A percentile compares a stretch with the other conserved stretches of the same genome.
phyloP scores from a whole-genome alignment of 129 eudicot genomes.

The Arctium lappa region DNA sequence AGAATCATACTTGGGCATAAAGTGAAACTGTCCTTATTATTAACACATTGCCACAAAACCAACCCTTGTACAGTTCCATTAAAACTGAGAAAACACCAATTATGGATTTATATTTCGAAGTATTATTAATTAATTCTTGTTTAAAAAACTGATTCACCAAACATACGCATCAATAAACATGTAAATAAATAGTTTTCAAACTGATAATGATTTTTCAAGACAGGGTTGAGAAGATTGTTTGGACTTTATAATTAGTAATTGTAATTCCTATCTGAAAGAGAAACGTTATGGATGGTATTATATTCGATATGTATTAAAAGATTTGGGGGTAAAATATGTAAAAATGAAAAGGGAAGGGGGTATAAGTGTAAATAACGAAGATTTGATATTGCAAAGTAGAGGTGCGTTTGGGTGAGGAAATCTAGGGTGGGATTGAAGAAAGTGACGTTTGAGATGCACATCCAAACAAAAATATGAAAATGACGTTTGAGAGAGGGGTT shows the following conservation, averaged over 20 bases:
- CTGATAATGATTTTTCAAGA: background rate
- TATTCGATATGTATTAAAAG: background rate
- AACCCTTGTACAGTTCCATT: background rate
- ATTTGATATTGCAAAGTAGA: background rate
- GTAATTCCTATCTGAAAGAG: no score
- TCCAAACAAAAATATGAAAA: slow-evolving; percentile 7
- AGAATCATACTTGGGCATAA: background rate
- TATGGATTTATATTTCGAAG: background rate
- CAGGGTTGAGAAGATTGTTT: no score
- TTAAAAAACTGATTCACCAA: no score
- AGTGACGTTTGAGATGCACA: slow-evolving; percentile 17
- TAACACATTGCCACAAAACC: background rate
- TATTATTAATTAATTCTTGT: no score
- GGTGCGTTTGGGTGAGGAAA: slow-evolving; percentile 12
- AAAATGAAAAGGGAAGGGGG: background rate
- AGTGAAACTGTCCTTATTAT: background rate
- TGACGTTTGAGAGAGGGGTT: slow-evolving; percentile 21
- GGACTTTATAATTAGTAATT: no score
- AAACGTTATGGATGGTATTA: no score
- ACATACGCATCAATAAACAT: no score
- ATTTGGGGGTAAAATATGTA: background rate
- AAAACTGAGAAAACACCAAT: background rate
- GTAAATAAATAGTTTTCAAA: background rate
- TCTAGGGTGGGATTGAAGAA: slow-evolving; percentile 22
- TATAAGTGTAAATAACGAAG: background rate